These are phyloP conservation scores for Miscanthus lutarioriparius DNA, from an alignment of 176 grass and related monocot species.

Conservation along the genomic window DNA sequence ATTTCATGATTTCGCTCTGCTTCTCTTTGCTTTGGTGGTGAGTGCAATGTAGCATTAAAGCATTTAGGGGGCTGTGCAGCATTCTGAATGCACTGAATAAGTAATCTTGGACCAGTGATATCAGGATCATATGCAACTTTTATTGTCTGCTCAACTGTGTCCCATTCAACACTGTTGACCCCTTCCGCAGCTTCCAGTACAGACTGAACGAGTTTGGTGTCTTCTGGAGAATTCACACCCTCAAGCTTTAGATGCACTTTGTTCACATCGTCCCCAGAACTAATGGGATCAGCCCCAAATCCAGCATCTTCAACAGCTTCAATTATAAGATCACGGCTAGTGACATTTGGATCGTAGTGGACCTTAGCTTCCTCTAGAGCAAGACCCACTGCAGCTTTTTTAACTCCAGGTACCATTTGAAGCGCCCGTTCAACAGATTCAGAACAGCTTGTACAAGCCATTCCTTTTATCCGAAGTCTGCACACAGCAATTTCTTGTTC, in stretches of 20 bases:
- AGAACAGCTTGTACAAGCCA: slow-evolving; percentile 97
- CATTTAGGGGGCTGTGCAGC: slow-evolving; percentile 51
- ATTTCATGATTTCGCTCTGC: slow-evolving; percentile 66
- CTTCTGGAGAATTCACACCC: slow-evolving; percentile 61
- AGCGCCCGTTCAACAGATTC: slow-evolving; percentile 86
- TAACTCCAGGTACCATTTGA: slow-evolving; percentile 85
- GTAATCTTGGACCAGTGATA: slow-evolving; percentile 84
- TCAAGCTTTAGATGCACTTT: slow-evolving; percentile 90
- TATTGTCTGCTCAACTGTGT: slow-evolving; percentile 55
- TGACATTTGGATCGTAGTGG: slow-evolving; percentile 88
- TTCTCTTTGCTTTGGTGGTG: slow-evolving; percentile 72
- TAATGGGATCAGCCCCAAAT: slow-evolving; percentile 89
- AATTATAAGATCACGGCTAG: slow-evolving; percentile 51
- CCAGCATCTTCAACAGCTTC: slow-evolving; percentile 97
- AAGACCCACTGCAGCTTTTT: slow-evolving; percentile 90
- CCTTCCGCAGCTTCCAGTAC: slow-evolving; percentile 69
- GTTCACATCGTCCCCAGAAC: slow-evolving; percentile 76
- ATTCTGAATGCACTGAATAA: slow-evolving; percentile 76
- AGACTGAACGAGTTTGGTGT: slow-evolving; percentile 66
- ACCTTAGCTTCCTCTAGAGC: slow-evolving; percentile 97
- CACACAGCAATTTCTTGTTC: slow-evolving; percentile 89
- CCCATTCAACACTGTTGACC: slow-evolving; percentile 73
- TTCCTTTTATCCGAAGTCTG: slow-evolving; percentile 93
- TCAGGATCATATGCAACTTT: slow-evolving; percentile 80
- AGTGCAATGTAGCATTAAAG: slow-evolving; percentile 69